A percentile compares a stretch with the other conserved stretches of the same genome.
These are phyloP conservation scores for Rhodofomes roseus DNA, from an alignment of 1,284 basidiomycete genomes.

Conservation along the genomic window DNA sequence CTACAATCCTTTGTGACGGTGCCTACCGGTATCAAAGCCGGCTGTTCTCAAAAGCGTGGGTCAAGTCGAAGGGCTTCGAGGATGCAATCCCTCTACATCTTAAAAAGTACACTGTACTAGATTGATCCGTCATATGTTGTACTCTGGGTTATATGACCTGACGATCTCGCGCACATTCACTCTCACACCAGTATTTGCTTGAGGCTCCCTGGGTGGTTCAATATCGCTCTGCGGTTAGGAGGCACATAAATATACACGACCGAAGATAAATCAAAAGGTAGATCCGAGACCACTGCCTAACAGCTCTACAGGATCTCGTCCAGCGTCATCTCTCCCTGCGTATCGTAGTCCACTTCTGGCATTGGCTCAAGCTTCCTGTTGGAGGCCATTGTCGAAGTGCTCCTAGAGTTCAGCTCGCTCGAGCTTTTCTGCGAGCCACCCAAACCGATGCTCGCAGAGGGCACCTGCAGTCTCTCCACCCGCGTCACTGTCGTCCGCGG, in stretches of 20 bases:
- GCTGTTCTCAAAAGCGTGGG: slow-evolving; percentile 94
- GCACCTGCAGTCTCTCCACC: slow-evolving; percentile 52
- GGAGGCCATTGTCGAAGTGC: not conserved
- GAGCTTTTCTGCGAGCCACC: not conserved
- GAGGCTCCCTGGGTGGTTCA: too few relatives aligned
- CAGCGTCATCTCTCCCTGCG: slow-evolving; percentile 49
- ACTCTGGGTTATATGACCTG: not conserved
- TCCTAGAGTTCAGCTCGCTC: not conserved
- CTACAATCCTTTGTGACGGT: slow-evolving; percentile 91
- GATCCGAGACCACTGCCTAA: not conserved
- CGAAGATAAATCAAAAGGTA: not conserved
- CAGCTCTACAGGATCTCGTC: slow-evolving; percentile 47
- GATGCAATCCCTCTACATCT: slow-evolving; percentile 82
- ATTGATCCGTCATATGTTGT: slow-evolving; percentile 31
- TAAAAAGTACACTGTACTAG: slow-evolving; percentile 89
- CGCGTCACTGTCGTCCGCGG: slow-evolving; percentile 63
- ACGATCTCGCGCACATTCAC: not conserved
- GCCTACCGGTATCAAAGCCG: slow-evolving; percentile 97
- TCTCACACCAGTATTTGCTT: too few relatives aligned
- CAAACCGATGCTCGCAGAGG: slow-evolving; percentile 41
- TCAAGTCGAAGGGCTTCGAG: slow-evolving; percentile 79
- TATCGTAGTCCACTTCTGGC: slow-evolving; percentile 14
- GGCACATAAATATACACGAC: too few relatives aligned
- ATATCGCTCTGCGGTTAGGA: too few relatives aligned
- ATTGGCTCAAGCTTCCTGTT: slow-evolving; percentile 7